Evolutionary conservation across 202 grass and related monocot species (phyloP).

Genomic region (Schoenoplectus triqueter): DNA sequence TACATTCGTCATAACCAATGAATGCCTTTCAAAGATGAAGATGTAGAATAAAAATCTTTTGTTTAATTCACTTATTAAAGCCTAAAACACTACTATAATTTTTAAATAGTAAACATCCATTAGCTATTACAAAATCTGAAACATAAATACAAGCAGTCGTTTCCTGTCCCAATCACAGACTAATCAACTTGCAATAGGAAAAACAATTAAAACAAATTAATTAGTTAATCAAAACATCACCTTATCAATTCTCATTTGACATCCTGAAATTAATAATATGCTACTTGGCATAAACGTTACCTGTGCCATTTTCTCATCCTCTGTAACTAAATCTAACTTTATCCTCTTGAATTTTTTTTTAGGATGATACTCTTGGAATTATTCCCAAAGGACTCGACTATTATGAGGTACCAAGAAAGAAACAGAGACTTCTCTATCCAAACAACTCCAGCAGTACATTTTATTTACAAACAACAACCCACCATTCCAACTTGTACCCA

Average conservation of each 20-base stretch:
- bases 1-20: too few species aligned
- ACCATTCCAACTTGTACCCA: not conserved
- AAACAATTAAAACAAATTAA: not conserved
- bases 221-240: not conserved
- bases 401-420: not conserved
- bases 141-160: too few species aligned
- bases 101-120: too few species aligned
- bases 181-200: slow-evolving; percentile 4
- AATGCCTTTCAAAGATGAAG: too few species aligned
- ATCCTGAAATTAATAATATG: not conserved
- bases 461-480: too few species aligned
- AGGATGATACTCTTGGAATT: too few species aligned
- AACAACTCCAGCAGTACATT: too few species aligned
- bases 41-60: too few species aligned
- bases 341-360: not conserved
- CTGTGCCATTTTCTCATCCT: slow-evolving; percentile 17
- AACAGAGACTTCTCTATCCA: not conserved
- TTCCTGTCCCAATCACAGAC: slow-evolving; percentile 15
- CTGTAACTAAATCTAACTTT: slow-evolving; percentile 14
- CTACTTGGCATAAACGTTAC: not conserved
- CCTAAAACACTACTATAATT: too few species aligned
- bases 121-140: too few species aligned
- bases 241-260: slow-evolving; percentile 27
- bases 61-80: too few species aligned
- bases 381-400: not conserved